Base-by-base conservation (phyloP, 345 rosid species). In the Isatis tinctoria region DNA sequence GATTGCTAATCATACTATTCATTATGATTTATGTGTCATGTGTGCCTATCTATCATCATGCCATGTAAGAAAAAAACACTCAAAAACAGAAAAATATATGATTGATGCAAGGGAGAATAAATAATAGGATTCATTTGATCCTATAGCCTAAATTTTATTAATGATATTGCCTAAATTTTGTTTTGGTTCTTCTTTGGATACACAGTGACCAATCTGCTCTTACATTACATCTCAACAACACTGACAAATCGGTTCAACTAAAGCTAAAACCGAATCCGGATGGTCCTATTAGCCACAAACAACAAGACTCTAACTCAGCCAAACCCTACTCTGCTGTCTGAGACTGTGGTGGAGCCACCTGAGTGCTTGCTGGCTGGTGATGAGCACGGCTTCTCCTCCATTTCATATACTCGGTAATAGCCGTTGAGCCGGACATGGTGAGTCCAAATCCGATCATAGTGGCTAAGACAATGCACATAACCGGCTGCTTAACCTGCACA, bases 371-470 rank as follows among this genome's bases (percentile, higher is more conserved):
- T 52, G 74, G 16, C 24, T 16, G 69, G 33, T 69, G 57, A 27
- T 69, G 57, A 37, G 51, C 8, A 69, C 35, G 22, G 60, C 39
- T 72, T 65, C 82, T 78, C 79, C 82, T 79, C 83, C 82, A 74
- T 65, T 64, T 80, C 48, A 56, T 13, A 64, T 80, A 65, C 84
- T 86, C 91, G 2, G 10, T 69, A 13, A 88, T 44, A 60, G 79
- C 9, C 26, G 88, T 82, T 59, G 83, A 82, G 37, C 80, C 85
- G 17, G 74, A 69, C 92, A 90, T 90, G 63, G 90, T 82, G 37
- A 80, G 62, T 67, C 96, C 98, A 60, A 91, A 88, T 35, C 97
- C 97, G 8, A 83, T 65, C 70, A 92, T 84, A 12, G 93, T 78
- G 40, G 97, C 92, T 28, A 95, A 87, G 14, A 92, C 83, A 80